Evolutionary conservation across 2,329 filamentous ascomycete species (phyloP), one percentile per base, ranked within the genome.

Genomic region (Cadophora sp.): DNA sequence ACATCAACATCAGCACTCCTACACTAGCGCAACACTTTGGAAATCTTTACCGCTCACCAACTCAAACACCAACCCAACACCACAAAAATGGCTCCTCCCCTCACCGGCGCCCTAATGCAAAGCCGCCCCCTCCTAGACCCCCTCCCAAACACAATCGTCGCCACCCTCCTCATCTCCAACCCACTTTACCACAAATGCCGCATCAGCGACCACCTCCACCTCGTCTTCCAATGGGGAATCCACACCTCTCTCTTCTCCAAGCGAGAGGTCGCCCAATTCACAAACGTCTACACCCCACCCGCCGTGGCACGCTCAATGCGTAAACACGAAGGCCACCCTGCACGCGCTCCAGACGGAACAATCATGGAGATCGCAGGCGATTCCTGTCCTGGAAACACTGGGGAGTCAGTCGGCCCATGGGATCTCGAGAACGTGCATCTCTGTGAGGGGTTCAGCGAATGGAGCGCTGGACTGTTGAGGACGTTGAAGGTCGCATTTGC

Each of bases 321-420:
- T n/a, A 51, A 62, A 33, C 59, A 62, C 8, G 59, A 62, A 39
- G 59, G 59, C 16, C 47, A 51, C 13, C 50, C 61, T 1, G 48
- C 61, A 20, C 61, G 61, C 20, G 61, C 61, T 8, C 50, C 61
- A 8, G 61, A 63, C 13, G 50, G 61, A 1, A 63, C 61, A 1
- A 56, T 63, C 36, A 63, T 63, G 36, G 61, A 63, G 50, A 63
- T 63, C 13, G 48, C 30, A 22, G 61, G 61, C 4, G 45, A 63
- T 20, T 36, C 61, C 0, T 63, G 36, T 36, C 61, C 61, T 14
- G 61, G 61, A 8, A 33, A 36, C 30, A 56, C 48, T 0, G 61
- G 39, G 7, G 61, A 63, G 50, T 27, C 36, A 33, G 48, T 63
- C 33, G 61, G 61, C 1, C 61, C 61, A 4, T 63, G 48, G 61